phyloP scores from a whole-genome alignment of 2,329 filamentous ascomycete species.

The Cryphonectria naterciae region DNA sequence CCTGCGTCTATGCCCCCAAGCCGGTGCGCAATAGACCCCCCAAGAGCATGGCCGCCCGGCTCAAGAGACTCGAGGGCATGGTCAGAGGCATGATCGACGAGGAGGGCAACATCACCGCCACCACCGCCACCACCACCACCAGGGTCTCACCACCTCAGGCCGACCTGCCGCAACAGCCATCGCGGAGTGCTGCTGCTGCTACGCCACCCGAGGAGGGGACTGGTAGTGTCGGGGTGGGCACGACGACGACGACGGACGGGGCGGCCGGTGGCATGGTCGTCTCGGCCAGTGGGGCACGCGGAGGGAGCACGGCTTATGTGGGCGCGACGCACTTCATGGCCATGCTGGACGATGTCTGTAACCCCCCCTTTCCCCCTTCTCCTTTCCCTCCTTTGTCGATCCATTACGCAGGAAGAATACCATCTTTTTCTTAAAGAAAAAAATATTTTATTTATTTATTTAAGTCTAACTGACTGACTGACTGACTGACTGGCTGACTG shows the following conservation, averaged over 20 bases:
- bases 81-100: conserved; percentile 59
- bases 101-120: conserved; percentile 34
- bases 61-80: conserved; percentile 61
- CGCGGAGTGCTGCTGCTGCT: background rate
- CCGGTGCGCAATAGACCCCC: conserved; percentile 46
- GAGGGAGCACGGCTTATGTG: conserved; percentile 52
- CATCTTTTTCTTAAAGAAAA: background rate
- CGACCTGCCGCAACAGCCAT: background rate
- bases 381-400: background rate
- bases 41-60: conserved; percentile 57
- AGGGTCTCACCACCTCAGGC: background rate
- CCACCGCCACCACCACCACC: background rate
- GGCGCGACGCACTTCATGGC: conserved; percentile 65
- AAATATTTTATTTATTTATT: too few species aligned
- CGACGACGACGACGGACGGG: conserved; percentile 31
- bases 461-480: too few species aligned
- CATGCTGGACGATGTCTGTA: conserved; percentile 59
- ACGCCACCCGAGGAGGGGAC: background rate
- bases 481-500: background rate
- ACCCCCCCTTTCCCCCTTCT: background rate
- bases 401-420: background rate
- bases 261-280: conserved; percentile 47
- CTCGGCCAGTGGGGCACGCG: conserved; percentile 40
- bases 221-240: conserved; percentile 26
- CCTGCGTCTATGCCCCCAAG: conserved; percentile 55